phyloP scores from a whole-genome alignment of 208 protist species.

The Leptomonas seymouri region DNA sequence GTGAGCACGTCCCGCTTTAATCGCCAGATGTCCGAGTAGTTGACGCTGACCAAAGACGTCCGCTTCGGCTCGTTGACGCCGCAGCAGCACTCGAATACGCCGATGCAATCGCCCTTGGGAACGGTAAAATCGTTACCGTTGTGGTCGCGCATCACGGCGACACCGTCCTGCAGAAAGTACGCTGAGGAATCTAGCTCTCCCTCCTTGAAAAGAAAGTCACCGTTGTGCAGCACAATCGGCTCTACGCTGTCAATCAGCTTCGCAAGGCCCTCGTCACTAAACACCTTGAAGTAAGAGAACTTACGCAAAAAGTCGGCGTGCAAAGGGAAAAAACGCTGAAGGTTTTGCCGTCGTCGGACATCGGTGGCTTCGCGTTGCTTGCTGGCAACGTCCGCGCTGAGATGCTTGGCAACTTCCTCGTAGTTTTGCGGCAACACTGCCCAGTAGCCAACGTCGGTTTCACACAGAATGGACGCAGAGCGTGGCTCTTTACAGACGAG shows the following conservation, averaged over 20 bases:
- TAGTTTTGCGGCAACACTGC: constrained; percentile 80
- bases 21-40: constrained; percentile 90
- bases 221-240: constrained; percentile 86
- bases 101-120: constrained; percentile 74
- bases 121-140: constrained; percentile 39
- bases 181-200: constrained; percentile 75
- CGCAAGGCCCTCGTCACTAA: constrained; percentile 57
- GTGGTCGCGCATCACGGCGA: constrained; percentile 53
- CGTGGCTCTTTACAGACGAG: constrained; percentile 89
- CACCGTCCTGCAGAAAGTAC: constrained; percentile 88
- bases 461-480: constrained; percentile 84
- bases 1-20: constrained; percentile 72
- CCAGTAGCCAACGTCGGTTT: constrained; percentile 86
- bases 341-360: constrained; percentile 77
- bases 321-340: constrained; percentile 84
- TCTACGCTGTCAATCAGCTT: constrained; percentile 69
- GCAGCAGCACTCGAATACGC: constrained; percentile 89
- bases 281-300: constrained; percentile 80
- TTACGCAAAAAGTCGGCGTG: constrained; percentile 74
- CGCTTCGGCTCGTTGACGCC: constrained; percentile 83
- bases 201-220: constrained; percentile 64
- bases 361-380: constrained; percentile 88
- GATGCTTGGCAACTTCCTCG: constrained; percentile 70
- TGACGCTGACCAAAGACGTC: constrained; percentile 73
- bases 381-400: constrained; percentile 76